A percentile compares a stretch with the other conserved stretches of the same genome.
phyloP scores from a whole-genome alignment of 1,139 yeast genomes.

The Sugiyamaella pinicola region DNA sequence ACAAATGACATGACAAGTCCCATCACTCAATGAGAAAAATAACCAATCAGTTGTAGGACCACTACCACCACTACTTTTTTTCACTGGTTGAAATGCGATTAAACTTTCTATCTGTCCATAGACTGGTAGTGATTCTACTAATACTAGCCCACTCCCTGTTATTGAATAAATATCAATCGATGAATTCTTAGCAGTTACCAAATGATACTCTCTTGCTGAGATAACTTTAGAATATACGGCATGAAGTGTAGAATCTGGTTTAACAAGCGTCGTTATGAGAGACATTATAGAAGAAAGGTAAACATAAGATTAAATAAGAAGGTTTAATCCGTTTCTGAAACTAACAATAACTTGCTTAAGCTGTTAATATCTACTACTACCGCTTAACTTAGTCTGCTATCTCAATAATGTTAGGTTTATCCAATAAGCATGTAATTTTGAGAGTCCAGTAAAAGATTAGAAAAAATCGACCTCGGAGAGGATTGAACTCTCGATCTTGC shows the following conservation, averaged over 20 bases:
- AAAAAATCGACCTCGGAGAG: conserved; percentile 18
- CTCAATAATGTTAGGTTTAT: not conserved
- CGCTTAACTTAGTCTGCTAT: too few species aligned
- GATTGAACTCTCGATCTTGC: conserved; percentile 20
- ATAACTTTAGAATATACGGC: conserved; percentile 16
- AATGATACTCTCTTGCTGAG: conserved; percentile 12
- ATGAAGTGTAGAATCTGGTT: conserved; percentile 15
- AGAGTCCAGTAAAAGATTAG: not conserved
- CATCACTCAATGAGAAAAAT: conserved; percentile 20
- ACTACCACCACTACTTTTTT: not conserved
- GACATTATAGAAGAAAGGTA: conserved; percentile 2
- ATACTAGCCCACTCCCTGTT: conserved; percentile 20
- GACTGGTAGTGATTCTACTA: conserved; percentile 24
- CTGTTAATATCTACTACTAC: too few species aligned
- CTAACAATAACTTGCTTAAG: not conserved
- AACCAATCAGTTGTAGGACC: conserved; percentile 21
- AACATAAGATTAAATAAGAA: not conserved
- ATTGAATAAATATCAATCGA: conserved; percentile 15
- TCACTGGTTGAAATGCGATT: conserved; percentile 22
- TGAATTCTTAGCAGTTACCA: conserved; percentile 15
- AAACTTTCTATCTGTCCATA: conserved; percentile 22
- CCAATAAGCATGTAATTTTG: not conserved
- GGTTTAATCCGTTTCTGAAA: not conserved
- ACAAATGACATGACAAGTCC: conserved; percentile 22
- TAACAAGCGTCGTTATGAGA: conserved; percentile 8